phyloP scores from a whole-genome alignment of 805 yeast genomes.

The Nakazawaea peltata region DNA sequence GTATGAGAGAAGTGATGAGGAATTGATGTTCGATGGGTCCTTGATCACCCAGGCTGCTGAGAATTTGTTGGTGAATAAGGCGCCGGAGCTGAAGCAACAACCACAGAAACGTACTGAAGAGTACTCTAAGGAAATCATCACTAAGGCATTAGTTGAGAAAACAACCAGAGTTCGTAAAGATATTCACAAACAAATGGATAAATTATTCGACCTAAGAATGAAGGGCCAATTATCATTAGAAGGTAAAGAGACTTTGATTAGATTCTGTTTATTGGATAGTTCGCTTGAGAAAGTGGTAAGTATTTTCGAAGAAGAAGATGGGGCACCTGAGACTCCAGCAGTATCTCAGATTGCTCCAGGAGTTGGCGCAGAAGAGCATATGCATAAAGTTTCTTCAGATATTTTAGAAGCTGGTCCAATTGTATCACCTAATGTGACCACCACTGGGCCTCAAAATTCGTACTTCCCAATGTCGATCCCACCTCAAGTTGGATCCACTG shows the following conservation, averaged over 20 bases:
- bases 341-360: background rate
- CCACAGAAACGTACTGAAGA: slow-evolving; percentile 22
- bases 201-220: slow-evolving; percentile 36
- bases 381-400: slow-evolving; percentile 43
- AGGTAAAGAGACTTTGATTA: slow-evolving; percentile 44
- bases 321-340: slow-evolving; percentile 19
- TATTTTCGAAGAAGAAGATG: slow-evolving; percentile 35
- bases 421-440: slow-evolving; percentile 32
- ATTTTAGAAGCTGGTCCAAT: slow-evolving; percentile 46
- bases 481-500: slow-evolving; percentile 16
- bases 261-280: slow-evolving; percentile 47
- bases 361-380: slow-evolving; percentile 15
- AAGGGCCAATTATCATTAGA: slow-evolving; percentile 40
- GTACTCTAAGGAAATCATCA: slow-evolving; percentile 34
- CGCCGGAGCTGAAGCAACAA: slow-evolving; percentile 7
- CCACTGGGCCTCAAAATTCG: slow-evolving; percentile 14
- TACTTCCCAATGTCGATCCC: slow-evolving; percentile 15
- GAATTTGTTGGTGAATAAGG: slow-evolving; percentile 39
- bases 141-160: slow-evolving; percentile 42
- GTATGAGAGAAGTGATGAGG: slow-evolving; percentile 31
- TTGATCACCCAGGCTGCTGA: slow-evolving; percentile 69
- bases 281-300: slow-evolving; percentile 45
- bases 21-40: slow-evolving; percentile 69
- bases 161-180: slow-evolving; percentile 41
- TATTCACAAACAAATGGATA: slow-evolving; percentile 44